Evolutionary conservation across 768 basidiomycete species (phyloP), one percentile per base, ranked within the genome.

Genomic region (Boletus vermiculosoides): DNA sequence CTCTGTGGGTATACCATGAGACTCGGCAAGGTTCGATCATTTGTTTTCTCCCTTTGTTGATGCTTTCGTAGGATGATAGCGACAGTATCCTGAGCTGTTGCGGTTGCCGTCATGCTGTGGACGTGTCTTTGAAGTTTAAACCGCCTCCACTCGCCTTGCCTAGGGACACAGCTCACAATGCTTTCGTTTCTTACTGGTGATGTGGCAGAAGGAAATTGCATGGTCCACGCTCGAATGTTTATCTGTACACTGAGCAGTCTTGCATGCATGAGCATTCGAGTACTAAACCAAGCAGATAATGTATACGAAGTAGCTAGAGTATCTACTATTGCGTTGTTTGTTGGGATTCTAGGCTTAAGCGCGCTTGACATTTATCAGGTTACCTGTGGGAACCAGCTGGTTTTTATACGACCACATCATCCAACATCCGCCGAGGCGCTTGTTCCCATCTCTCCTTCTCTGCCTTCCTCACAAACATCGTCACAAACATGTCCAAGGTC

Each of bases 161-260:
- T 87, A 82, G 88, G 81, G 76, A 87, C 87, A 90, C 73, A 78
- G 88, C 85, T 68, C 62, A 69, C 73, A 58, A 63, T 86, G 87
- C 88, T 83, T 80, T 90, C 86, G 87, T 88, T 81, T 73, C 87
- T 84, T 84, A 87, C 87, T 83, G 77, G 86, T 76, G 77, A 71
- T 50, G 85, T 89, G 88, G 88, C 77, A 89, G 81, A 89, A 61
- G n/a, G 47, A 63, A 45, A 37, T 54, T 71, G 74, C 82, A 73
- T 78, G 81, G 83, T 89, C 87, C 87, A 89, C 87, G 79, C 87
- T 90, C 83, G 86, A 83, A 77, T 81, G 82, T 74, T 80, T 80
- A 79, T 72, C 77, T 78, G 66, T 68, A 25, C 56, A 18, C 7
- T 12, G 59, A 25, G 54, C 68, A 72, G 76, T 70, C 66, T 59